Percentiles rank a stretch among this genome's conserved stretches.
These are phyloP conservation scores for Immersiella caudata DNA, from an alignment of 495 filamentous ascomycete species.

Conservation along the genomic window DNA sequence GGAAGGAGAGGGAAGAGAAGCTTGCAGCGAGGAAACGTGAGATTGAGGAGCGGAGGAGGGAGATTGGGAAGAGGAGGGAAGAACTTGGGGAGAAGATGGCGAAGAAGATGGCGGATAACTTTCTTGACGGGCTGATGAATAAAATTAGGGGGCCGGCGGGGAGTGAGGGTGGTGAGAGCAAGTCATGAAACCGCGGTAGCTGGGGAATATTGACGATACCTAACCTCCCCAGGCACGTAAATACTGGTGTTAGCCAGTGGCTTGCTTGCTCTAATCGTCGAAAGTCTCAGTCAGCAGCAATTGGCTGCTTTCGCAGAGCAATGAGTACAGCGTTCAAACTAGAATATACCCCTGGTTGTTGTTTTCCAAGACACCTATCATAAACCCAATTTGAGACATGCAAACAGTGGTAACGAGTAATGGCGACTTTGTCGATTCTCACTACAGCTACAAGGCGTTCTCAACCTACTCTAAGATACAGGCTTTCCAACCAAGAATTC, in stretches of 20 bases:
- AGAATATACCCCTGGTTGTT: too few species aligned
- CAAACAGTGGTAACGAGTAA: neutral
- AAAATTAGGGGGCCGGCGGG: slow-evolving; percentile 23
- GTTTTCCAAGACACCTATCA: too few species aligned
- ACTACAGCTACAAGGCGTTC: neutral
- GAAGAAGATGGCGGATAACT: slow-evolving; percentile 71
- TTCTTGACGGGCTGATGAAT: slow-evolving; percentile 61
- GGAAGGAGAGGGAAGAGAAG: slow-evolving; percentile 57
- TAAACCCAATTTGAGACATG: too few species aligned
- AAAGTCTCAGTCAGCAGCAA: too few species aligned
- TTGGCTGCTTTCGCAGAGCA: too few species aligned
- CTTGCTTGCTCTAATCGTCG: too few species aligned
- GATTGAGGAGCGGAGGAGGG: slow-evolving; percentile 57
- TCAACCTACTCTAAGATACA: neutral
- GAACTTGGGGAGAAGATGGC: slow-evolving; percentile 59
- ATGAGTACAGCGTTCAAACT: too few species aligned
- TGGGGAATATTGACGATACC: neutral
- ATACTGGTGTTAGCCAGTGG: too few species aligned
- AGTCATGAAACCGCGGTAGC: neutral
- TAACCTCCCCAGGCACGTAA: too few species aligned
- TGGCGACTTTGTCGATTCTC: neutral
- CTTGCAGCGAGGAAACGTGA: slow-evolving; percentile 43
- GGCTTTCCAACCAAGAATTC: neutral
- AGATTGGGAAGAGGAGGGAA: slow-evolving; percentile 55
- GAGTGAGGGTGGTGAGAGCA: neutral